phyloP scores from a whole-genome alignment of 2,329 filamentous ascomycete species.

The Alternaria metachromatica region DNA sequence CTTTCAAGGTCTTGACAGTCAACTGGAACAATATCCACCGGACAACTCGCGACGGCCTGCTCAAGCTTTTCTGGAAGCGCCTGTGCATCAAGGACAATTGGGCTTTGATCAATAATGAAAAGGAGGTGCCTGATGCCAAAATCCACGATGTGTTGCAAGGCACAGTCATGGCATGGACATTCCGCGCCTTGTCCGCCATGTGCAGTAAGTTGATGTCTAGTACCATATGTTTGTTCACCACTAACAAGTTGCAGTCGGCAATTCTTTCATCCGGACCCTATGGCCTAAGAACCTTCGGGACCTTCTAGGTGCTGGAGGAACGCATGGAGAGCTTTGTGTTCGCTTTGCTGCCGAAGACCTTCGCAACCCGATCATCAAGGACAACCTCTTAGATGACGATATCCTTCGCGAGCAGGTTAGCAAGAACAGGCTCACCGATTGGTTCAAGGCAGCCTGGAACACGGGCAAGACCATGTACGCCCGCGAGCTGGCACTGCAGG shows the following conservation, averaged over 20 bases:
- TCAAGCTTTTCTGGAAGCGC: constrained; percentile 83
- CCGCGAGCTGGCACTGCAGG: constrained; percentile 25
- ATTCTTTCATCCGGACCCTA: constrained; percentile 19
- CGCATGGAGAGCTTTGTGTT: constrained; percentile 64
- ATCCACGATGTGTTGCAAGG: constrained; percentile 64
- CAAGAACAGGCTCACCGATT: constrained; percentile 72
- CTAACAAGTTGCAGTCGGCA: constrained; percentile 22
- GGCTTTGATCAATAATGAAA: constrained; percentile 78
- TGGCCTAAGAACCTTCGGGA: constrained; percentile 30
- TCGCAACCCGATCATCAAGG: constrained; percentile 70
- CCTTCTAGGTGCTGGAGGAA: constrained; percentile 56
- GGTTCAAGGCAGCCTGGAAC: constrained; percentile 60
- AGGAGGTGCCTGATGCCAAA: constrained; percentile 73
- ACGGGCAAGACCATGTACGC: constrained; percentile 46
- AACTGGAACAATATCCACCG: constrained; percentile 60
- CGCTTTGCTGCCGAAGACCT: constrained; percentile 63
- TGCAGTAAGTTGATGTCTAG: constrained; percentile 59
- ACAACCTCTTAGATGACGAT: constrained; percentile 76
- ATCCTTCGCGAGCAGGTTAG: constrained; percentile 69
- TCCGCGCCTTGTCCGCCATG: constrained; percentile 67
- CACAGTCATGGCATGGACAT: constrained; percentile 73
- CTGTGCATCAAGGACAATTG: constrained; percentile 86
- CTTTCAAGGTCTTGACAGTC: constrained; percentile 65
- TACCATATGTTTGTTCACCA: not conserved
- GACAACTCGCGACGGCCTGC: constrained; percentile 55